Conservation (phyloP, 164 flowering plant species). For the Cinnamomum chago region DNA sequence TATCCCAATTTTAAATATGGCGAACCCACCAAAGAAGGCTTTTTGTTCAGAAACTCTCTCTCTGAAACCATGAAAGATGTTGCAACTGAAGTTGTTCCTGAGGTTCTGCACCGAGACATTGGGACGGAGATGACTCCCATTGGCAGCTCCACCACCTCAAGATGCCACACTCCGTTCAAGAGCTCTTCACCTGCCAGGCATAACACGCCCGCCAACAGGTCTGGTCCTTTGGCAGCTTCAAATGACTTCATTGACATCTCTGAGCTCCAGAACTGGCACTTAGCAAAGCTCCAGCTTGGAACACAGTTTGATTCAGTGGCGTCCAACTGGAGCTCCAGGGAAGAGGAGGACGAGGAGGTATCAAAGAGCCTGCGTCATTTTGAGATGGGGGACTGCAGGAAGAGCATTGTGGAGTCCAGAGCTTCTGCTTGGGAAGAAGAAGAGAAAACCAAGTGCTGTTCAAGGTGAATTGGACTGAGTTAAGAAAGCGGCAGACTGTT, state of each 20-base stretch:
- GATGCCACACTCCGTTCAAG: conserved; percentile 69
- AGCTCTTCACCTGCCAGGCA: conserved; percentile 78
- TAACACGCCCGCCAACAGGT: conserved; percentile 72
- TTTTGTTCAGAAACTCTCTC: conserved; percentile 47
- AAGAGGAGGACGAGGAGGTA: conserved; percentile 83
- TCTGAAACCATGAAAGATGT: conserved; percentile 47
- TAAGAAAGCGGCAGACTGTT: too few species aligned
- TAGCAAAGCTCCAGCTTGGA: conserved; percentile 66
- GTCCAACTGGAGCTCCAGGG: conserved; percentile 84
- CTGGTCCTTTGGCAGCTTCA: conserved; percentile 47
- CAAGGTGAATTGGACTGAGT: conserved; percentile 39
- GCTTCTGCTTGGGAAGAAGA: conserved; percentile 72
- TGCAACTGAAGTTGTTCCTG: conserved; percentile 37
- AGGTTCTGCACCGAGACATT: conserved; percentile 53
- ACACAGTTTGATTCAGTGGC: conserved; percentile 50
- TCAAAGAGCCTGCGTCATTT: conserved; percentile 80
- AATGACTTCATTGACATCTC: conserved; percentile 36
- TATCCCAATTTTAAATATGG: conserved; percentile 40
- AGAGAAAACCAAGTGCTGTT: conserved; percentile 57
- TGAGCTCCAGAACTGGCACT: conserved; percentile 64
- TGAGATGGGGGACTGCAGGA: conserved; percentile 35
- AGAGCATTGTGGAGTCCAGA: conserved; percentile 39
- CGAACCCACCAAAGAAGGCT: conserved; percentile 70
- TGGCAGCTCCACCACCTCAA: conserved; percentile 67
- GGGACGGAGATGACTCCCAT: conserved; percentile 95